Evolutionary conservation across 805 yeast species (phyloP), one percentile per base, ranked within the genome.

Genomic region (Cyberlindnera misumaiensis): DNA sequence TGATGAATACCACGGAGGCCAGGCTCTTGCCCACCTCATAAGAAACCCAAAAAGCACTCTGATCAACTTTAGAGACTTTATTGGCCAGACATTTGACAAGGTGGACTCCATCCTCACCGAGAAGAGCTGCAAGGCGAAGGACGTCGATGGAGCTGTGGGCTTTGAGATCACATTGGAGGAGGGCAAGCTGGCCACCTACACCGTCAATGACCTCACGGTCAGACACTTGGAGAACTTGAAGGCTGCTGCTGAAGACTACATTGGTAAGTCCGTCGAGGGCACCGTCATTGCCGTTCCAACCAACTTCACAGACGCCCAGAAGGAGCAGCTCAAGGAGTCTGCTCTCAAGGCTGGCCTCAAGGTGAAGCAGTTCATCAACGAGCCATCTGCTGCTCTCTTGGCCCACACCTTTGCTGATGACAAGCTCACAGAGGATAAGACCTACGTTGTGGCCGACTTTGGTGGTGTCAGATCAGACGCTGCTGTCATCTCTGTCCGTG

Each of bases 1-100:
- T 40, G 97, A 93, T 61, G 97, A 93, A 69, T 93, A 86, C 68
- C 97, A 93, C 60, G 98, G 98, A 44, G 83, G 87, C 43, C 97
- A 93, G 70, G 98, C 97, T 42, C 68, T 80, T 53, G 89, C 88
- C 41, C 97, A 93, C 68, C 68, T 90, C 55, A 72, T 93, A 47
- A 84, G 98, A 76, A 86, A 88, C 72, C 80, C 97, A 44, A 67
- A 66, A 41, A 85, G 79, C 71, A 90, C 97, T 25, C 76, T 90
- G 46, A 72, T 83, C 52, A 85, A 85, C 70, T 93, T 93, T 77
- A 80, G 98, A 64, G 98, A 93, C 65, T 86, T 75, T 61, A 71
- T 93, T 52, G 97, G 96, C 43, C 72, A 77, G 54, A 63, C 77
- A 29, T 87, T 75, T 56, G 75, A 69, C 40, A 75, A 84, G 40